A percentile compares a stretch with the other conserved stretches of the same genome.
phyloP scores from a whole-genome alignment of 208 protist species.

The Crithidia bombi region DNA sequence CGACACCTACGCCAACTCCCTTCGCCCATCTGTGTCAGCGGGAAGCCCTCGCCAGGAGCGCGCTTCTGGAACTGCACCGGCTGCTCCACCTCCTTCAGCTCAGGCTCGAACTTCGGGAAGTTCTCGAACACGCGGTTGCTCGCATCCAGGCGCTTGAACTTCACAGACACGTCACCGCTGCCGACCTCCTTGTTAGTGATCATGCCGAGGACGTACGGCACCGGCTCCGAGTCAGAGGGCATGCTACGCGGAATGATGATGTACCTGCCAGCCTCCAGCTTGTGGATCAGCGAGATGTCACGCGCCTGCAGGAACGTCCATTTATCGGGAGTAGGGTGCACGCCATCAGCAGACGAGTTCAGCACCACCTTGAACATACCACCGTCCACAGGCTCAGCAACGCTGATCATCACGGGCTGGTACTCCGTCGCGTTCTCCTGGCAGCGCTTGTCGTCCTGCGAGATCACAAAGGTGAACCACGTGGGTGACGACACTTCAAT shows the following conservation, averaged over 20 bases:
- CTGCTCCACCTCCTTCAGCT: constrained; percentile 39
- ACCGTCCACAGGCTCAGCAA: constrained; percentile 54
- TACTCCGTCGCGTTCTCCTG: constrained; percentile 50
- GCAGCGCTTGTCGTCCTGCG: constrained; percentile 74
- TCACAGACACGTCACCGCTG: constrained; percentile 52
- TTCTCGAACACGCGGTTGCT: constrained; percentile 82
- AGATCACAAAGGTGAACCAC: constrained; percentile 76
- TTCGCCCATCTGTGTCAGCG: constrained; percentile 51
- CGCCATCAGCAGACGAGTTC: constrained; percentile 77
- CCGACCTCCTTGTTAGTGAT: constrained; percentile 62
- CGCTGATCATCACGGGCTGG: constrained; percentile 84
- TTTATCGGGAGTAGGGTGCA: constrained; percentile 62
- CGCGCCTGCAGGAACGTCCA: constrained; percentile 85
- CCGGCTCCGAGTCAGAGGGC: constrained; percentile 34
- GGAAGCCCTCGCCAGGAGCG: constrained; percentile 51
- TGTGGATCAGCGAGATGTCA: constrained; percentile 75
- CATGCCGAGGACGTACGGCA: constrained; percentile 65
- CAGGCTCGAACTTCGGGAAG: constrained; percentile 82
- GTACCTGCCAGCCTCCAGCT: constrained; percentile 75
- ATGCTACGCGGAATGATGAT: constrained; percentile 76
- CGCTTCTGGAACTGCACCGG: constrained; percentile 76
- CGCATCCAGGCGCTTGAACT: constrained; percentile 60
- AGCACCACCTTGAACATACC: constrained; percentile 68
- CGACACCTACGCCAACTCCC: constrained; percentile 26
- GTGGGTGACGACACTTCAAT: constrained; percentile 65